Percentiles rank a stretch among this genome's conserved stretches.
Evolutionary conservation across 306 rosid genomes (phyloP).

Genomic region (Pterocarpus santalinus): DNA sequence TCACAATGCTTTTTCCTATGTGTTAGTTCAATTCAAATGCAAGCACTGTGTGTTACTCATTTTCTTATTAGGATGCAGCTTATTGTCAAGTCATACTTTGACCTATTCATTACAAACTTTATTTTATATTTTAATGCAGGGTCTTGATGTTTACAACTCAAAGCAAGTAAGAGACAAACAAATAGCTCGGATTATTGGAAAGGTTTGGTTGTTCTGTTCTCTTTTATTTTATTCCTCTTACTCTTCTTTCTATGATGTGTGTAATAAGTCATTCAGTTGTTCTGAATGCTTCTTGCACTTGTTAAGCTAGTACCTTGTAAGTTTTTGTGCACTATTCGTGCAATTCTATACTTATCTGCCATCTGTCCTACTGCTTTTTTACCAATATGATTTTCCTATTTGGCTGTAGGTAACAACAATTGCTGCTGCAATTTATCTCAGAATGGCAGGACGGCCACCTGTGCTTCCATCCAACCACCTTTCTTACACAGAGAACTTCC

Average conservation of each 20-base stretch:
- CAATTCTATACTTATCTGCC: slow-evolving; percentile 36
- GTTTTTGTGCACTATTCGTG: slow-evolving; percentile 15
- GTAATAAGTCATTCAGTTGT: slow-evolving; percentile 15
- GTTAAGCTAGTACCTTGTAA: slow-evolving; percentile 19
- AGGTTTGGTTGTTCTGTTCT: slow-evolving; percentile 58
- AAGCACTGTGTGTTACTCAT: background rate
- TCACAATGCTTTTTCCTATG: background rate
- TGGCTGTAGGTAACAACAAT: slow-evolving; percentile 81
- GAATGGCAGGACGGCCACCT: slow-evolving; percentile 88
- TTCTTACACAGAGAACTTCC: slow-evolving; percentile 84
- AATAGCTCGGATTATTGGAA: slow-evolving; percentile 84
- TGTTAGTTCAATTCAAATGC: background rate
- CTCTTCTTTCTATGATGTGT: slow-evolving; percentile 14
- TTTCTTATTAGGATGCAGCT: slow-evolving; percentile 18
- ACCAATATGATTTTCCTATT: slow-evolving; percentile 19
- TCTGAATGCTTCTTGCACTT: slow-evolving; percentile 9
- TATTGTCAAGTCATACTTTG: background rate
- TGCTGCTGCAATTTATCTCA: slow-evolving; percentile 86
- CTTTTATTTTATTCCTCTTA: slow-evolving; percentile 23
- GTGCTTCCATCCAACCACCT: slow-evolving; percentile 88
- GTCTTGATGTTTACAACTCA: slow-evolving; percentile 81
- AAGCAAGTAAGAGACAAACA: slow-evolving; percentile 93
- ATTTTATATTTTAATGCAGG: slow-evolving; percentile 55
- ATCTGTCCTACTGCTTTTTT: slow-evolving; percentile 10
- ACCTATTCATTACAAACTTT: background rate